Base-by-base conservation (phyloP, 2,329 filamentous ascomycete species). In the Chaetoscypha palmicola region DNA sequence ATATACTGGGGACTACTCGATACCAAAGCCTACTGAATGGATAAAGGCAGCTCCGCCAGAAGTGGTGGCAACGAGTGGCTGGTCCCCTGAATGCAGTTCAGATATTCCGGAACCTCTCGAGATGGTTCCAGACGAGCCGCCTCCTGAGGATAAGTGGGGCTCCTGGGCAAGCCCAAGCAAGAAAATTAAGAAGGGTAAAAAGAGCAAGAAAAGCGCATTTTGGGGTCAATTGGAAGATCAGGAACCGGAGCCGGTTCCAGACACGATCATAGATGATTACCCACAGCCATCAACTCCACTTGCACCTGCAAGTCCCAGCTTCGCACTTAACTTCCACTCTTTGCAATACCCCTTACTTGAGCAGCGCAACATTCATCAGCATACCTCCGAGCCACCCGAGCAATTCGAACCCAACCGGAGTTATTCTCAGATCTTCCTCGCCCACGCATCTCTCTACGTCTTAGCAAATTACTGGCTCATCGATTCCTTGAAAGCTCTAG, bases 1-100 rank as follows among this genome's bases (percentile, higher is more conserved):
- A 17, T 55, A 55, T 41, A 54, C 45, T 4, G 49, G 49, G 4
- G 53, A 57, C 30, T 57, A 57, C 28, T 42, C 46, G 4, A 39
- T 56, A 10, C 47, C 52, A 2, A 37, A 46, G 31, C 30, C 35
- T 24, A n/a, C 32, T 30, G 22, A 35, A 26, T 32, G 49, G 23
- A 40, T 32, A 3, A 41, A 26, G 34, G 14, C 17, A 36, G 34
- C 31, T 31, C 17, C 34, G 20, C 3, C 20, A 21, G 11, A 36
- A 5, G 11, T 28, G 12, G 24, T 12, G 7, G 12, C 7, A 28
- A 7, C 12, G 12, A 7, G 24, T 7, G 12, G 12, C 24, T 7
- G 7, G 7, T 28, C 16, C n/a, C 36, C 26, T 9, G 41, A 33
- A 28, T 28, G 34, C 3, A 20, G 23, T 1, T 9, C 22, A 11